Conservation (phyloP, 2,329 filamentous ascomycete genomes). For the Hyphodiscus sp. region DNA sequence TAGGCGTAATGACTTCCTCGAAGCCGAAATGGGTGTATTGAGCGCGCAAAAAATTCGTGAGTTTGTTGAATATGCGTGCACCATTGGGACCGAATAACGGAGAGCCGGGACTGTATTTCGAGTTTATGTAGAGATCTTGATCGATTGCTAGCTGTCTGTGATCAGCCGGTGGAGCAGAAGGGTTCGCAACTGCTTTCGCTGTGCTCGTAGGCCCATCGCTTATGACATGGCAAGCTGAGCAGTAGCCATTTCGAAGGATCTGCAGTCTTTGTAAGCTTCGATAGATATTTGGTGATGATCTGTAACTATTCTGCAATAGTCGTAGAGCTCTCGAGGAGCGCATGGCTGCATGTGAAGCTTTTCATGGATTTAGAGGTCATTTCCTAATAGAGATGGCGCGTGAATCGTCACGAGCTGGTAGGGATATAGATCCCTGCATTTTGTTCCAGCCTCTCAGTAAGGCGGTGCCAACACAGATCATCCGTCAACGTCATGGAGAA, state of each 20-base stretch:
- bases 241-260: constrained; percentile 21
- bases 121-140: constrained; percentile 75
- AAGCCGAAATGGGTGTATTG: constrained; percentile 84
- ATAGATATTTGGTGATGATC: constrained; percentile 5
- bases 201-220: neutral
- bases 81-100: constrained; percentile 81
- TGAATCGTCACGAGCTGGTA: neutral
- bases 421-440: constrained; percentile 11
- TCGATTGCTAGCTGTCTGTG: constrained; percentile 54
- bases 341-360: constrained; percentile 20
- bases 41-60: constrained; percentile 72
- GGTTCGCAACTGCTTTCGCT: constrained; percentile 10
- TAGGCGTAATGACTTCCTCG: constrained; percentile 82
- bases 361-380: constrained; percentile 1
- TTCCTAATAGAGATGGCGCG: constrained; percentile 6
- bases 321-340: constrained; percentile 26
- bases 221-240: constrained; percentile 1
- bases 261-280: constrained; percentile 5
- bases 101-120: constrained; percentile 75
- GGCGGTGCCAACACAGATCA: constrained; percentile 13
- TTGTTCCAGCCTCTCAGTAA: neutral
- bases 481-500: constrained; percentile 20
- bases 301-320: constrained; percentile 14
- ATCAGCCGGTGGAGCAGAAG: constrained; percentile 34
- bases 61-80: constrained; percentile 74